phyloP scores from a whole-genome alignment of 352 stramenopile species.

The Pythium apleroticum region DNA sequence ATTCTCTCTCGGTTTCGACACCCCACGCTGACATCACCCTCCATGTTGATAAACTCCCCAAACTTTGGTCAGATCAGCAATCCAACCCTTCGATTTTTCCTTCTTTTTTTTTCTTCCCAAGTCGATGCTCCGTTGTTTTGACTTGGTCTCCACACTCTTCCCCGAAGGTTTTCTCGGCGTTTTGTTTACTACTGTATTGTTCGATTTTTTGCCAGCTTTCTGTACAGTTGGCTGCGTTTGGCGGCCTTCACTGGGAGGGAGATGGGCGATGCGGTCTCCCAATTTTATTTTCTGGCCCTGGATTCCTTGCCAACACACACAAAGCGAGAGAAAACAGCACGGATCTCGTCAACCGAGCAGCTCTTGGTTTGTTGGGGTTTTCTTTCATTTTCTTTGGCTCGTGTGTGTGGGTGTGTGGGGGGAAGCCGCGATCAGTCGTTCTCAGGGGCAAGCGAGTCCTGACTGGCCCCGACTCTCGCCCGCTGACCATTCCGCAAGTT shows the following conservation, averaged over 20 bases:
- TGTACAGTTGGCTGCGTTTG: neutral
- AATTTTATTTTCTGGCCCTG: neutral
- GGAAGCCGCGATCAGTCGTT: neutral
- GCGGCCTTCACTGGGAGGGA: neutral
- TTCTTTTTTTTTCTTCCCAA: neutral
- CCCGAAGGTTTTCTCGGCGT: neutral
- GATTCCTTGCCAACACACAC: neutral
- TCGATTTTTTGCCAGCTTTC: neutral
- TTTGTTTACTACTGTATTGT: neutral
- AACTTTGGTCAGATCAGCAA: neutral
- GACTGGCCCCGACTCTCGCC: neutral
- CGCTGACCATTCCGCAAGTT: conserved; percentile 24
- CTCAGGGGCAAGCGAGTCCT: neutral
- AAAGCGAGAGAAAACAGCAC: neutral
- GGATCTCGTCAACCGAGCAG: neutral
- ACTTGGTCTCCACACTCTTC: neutral
- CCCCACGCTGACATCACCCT: neutral
- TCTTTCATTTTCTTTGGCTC: neutral
- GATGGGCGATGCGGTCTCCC: neutral
- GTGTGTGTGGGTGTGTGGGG: neutral
- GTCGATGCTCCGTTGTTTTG: neutral
- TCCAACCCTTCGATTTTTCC: neutral
- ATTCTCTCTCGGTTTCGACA: conserved; percentile 2
- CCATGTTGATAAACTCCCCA: neutral
- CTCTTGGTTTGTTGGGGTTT: neutral